Percentiles rank a stretch among this genome's conserved stretches.
Conservation (phyloP, 352 stramenopile species). For the Peronospora destructor region DNA sequence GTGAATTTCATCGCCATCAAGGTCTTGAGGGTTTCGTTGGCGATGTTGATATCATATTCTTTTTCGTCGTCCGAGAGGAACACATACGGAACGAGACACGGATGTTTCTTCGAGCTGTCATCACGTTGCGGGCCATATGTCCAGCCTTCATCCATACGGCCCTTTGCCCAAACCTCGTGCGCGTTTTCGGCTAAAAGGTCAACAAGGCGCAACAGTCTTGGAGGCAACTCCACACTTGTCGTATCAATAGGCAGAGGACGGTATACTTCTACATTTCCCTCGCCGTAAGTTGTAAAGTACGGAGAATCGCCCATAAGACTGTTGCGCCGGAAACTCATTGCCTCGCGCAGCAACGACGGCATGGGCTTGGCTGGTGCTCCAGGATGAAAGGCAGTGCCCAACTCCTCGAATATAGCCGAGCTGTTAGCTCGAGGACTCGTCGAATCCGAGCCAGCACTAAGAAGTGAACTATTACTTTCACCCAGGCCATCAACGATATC, state of each 20-base stretch:
- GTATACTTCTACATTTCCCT: conserved; percentile 56
- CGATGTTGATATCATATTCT: conserved; percentile 85
- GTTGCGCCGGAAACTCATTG: conserved; percentile 70
- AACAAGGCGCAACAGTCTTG: conserved; percentile 58
- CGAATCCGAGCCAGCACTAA: conserved; percentile 21
- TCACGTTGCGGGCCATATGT: conserved; percentile 77
- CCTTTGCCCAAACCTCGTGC: conserved; percentile 83
- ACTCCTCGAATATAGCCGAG: conserved; percentile 26
- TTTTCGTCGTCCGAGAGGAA: conserved; percentile 87
- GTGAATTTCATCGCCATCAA: conserved; percentile 84
- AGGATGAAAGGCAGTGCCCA: conserved; percentile 21
- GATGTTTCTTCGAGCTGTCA: conserved; percentile 74
- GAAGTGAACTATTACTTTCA: conserved; percentile 30
- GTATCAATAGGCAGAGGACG: conserved; percentile 74
- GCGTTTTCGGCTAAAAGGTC: conserved; percentile 81
- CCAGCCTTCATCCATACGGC: conserved; percentile 83
- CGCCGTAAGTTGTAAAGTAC: conserved; percentile 66
- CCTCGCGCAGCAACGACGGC: conserved; percentile 54
- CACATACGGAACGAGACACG: conserved; percentile 82
- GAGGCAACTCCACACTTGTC: conserved; percentile 53
- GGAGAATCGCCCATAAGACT: conserved; percentile 75
- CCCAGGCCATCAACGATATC: conserved; percentile 29
- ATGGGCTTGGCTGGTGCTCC: conserved; percentile 38
- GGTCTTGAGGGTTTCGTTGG: conserved; percentile 84
- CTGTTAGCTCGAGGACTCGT: conserved; percentile 26